Percentiles rank a stretch among this genome's conserved stretches.
Evolutionary conservation across 73 alveolate genomes (phyloP).

Genomic region (Stentor coeruleus): DNA sequence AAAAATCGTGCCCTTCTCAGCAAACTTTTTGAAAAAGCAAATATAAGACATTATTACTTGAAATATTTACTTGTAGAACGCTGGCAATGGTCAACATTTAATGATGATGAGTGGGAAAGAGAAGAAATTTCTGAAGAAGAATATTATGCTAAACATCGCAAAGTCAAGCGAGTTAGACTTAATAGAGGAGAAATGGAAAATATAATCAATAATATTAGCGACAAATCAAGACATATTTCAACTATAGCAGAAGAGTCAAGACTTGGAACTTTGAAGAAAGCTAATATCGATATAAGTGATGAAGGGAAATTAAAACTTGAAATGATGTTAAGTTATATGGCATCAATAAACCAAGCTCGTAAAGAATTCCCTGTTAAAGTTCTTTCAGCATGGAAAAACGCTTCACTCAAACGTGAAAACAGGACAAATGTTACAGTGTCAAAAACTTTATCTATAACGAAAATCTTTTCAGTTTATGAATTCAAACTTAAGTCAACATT

Average conservation of each 20-base stretch:
- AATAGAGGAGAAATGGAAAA: no score
- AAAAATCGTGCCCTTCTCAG: not conserved
- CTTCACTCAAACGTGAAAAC: no score
- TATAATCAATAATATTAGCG: no score
- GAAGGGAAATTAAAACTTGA: not conserved
- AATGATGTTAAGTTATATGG: not conserved
- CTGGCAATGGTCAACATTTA: not conserved
- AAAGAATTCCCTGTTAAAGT: not conserved
- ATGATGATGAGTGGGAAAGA: not conserved
- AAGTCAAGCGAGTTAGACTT: no score
- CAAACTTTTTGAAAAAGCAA: not conserved
- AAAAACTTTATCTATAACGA: no score
- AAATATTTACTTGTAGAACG: not conserved
- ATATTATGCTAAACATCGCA: not conserved
- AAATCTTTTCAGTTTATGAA: no score
- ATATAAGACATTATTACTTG: slow-evolving; percentile 11
- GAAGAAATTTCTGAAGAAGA: not conserved
- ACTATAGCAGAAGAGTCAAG: no score
- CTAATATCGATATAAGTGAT: not conserved
- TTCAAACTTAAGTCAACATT: no score
- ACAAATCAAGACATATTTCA: no score
- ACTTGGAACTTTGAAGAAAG: not conserved
- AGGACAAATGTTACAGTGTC: no score
- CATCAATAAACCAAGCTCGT: not conserved
- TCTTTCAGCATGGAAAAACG: not conserved